Base-by-base conservation (phyloP, 768 basidiomycete species). In the Auricularia auricula-judae region DNA sequence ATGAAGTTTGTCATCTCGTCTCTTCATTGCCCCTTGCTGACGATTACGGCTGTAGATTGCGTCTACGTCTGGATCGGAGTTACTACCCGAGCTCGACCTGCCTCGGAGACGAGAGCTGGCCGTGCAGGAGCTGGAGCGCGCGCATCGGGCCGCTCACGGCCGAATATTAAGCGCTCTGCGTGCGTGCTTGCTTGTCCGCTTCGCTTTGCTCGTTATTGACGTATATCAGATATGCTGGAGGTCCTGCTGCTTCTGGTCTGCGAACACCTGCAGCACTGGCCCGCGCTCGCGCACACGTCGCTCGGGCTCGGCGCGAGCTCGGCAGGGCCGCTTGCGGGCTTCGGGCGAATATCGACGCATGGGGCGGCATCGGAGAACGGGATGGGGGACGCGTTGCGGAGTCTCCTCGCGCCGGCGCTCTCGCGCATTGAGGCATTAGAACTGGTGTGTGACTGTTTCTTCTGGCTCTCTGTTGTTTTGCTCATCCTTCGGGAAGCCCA, bases 241-340 rank as follows among this genome's bases (percentile, higher is more conserved):
- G 88, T 93, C 84, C 72, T 90, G 4, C 78, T 94, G 8, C 78
- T 94, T 16, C 79, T 94, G 23, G 76, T 92, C 10, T 93, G 89
- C 88, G 81, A 91, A 16, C 93, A 95, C 70, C 70, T 91, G 35
- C 79, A 82, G 14, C 85, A 86, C 71, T 94, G 88, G 73, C 66
- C 71, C 36, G 65, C 69, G 61, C 58, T 42, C 62, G 36, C 72
- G 79, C 44, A 77, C 80, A 62, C 72, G 73, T 63, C 64, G 74
- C n/a, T 74, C 73, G 1, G 66, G 67, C 71, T 80, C 72, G 79
- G 81, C 3, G 79, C 86, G 78, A 82, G 86, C 36, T 76, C 39
- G 29, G 54, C 43, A 51, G 35, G 14, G 16, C 66, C 65, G 0
- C 65, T 21, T 66, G 58, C 29, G 36, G 64, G 56, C 64, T 65